Base-by-base conservation (phyloP, 805 yeast genomes). In the Candida rishiriensis region DNA sequence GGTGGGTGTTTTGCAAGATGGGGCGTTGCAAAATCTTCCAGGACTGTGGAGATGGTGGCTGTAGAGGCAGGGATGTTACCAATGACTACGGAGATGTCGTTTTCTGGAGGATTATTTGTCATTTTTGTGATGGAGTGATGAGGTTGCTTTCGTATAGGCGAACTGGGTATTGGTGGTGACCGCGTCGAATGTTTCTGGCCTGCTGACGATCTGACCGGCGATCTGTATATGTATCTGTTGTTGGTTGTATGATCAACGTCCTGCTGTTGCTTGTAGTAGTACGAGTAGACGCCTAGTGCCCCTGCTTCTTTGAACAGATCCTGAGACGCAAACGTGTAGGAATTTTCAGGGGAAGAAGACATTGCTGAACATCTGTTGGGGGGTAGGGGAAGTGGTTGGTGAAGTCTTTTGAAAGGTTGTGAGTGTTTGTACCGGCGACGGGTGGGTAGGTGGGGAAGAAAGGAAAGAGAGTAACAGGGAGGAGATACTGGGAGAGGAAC, bases 201-300 rank as follows among this genome's bases (percentile, higher is more conserved):
- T 14, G 28, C 26, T n/a, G 38, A 15, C 28, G 38, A n/a, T 6
- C 15, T 36, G n/a, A 37, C 18, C 11, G 38, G 41, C 1, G 41
- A 33, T 32, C 34, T 34, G 11, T 26, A 16, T 10, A 32, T 33
- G 16, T 31, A 29, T 14, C 34, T 32, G 33, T 13, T 29, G 34
- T 30, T 29, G 36, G 14, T 15, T 14, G 34, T 39, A 16, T 7
- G 29, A 28, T 28, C 34, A 31, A 38, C 38, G 36, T 52, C 49
- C 11, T 41, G 41, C 31, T 47, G 42, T 15, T 48, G 42, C 31
- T 56, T 53, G 36, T 52, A 54, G 40, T 56, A 57, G 29, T 53
- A 48, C 9, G 60, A 55, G 28, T 55, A 58, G n/a, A 58, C 60
- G n/a, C 63, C 63, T 21, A 58, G 40, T 14, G 59, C 63, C 8